Percentiles rank a stretch among this genome's conserved stretches.
phyloP scores from a whole-genome alignment of 1,139 yeast genomes.

The Suhomyces bolitotheri region DNA sequence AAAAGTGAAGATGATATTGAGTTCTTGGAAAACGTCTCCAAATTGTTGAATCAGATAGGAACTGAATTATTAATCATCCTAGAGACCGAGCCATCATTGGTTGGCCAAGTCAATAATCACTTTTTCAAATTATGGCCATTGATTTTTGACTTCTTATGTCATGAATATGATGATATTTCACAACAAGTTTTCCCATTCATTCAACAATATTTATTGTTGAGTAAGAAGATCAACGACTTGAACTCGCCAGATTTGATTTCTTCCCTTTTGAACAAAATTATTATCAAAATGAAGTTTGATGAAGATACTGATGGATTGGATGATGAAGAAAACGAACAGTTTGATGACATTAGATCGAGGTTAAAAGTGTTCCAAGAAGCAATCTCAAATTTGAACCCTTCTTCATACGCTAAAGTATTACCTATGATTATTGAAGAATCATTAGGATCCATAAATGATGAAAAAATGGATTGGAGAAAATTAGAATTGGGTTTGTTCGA shows the following conservation, averaged over 20 bases:
- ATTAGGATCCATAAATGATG: constrained; percentile 36
- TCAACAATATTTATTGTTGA: constrained; percentile 66
- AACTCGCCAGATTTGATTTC: constrained; percentile 53
- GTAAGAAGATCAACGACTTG: constrained; percentile 56
- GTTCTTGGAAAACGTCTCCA: constrained; percentile 75
- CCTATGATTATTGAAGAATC: constrained; percentile 66
- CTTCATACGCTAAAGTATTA: constrained; percentile 68
- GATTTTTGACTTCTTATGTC: constrained; percentile 65
- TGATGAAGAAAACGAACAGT: constrained; percentile 71
- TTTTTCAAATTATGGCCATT: constrained; percentile 63
- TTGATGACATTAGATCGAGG: constrained; percentile 71
- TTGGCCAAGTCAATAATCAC: constrained; percentile 39
- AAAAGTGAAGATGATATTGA: constrained; percentile 55
- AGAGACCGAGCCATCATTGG: constrained; percentile 49
- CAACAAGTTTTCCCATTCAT: constrained; percentile 80
- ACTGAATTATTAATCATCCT: constrained; percentile 67
- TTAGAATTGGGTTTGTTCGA: constrained; percentile 87
- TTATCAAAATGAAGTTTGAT: constrained; percentile 78
- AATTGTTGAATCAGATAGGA: constrained; percentile 72
- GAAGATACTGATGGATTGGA: constrained; percentile 62
- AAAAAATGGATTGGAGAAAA: constrained; percentile 63
- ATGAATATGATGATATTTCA: constrained; percentile 88
- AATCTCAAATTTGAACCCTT: constrained; percentile 73
- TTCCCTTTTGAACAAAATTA: constrained; percentile 65
- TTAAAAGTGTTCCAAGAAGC: constrained; percentile 82